These are phyloP conservation scores for Candida caryicola DNA, from an alignment of 805 yeast genomes.

Conservation along the genomic window DNA sequence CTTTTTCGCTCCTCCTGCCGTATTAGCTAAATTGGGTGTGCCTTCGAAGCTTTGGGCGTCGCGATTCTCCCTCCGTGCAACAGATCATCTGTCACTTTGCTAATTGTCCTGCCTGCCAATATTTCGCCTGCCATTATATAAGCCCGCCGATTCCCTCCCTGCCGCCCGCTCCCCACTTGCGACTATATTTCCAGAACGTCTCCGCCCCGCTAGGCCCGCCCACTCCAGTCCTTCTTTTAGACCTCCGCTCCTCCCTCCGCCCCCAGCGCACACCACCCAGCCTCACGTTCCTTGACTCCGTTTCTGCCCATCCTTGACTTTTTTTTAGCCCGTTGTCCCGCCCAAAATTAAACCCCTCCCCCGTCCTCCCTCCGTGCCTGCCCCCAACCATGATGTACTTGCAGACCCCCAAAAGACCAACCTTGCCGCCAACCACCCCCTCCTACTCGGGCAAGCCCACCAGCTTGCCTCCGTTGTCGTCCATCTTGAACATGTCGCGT, in stretches of 20 bases:
- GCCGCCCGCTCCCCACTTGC: too few relatives aligned
- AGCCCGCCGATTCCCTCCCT: too few relatives aligned
- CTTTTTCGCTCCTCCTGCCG: background rate
- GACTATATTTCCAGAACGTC: too few relatives aligned
- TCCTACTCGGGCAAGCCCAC: constrained; percentile 19
- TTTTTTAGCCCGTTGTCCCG: background rate
- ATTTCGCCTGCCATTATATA: too few relatives aligned
- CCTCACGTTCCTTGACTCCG: background rate
- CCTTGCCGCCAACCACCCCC: constrained; percentile 21
- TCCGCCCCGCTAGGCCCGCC: background rate
- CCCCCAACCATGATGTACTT: constrained; percentile 18
- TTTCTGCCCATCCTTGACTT: too few relatives aligned
- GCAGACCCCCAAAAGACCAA: constrained; percentile 37
- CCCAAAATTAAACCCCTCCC: background rate
- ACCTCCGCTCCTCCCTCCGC: background rate
- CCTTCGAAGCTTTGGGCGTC: background rate
- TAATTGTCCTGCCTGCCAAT: too few relatives aligned
- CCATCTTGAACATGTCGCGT: constrained; percentile 21
- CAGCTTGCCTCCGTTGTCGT: constrained; percentile 40
- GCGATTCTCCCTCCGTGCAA: background rate
- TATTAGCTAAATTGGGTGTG: background rate
- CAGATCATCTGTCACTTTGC: background rate
- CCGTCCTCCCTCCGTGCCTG: constrained; percentile 1
- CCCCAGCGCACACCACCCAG: background rate
- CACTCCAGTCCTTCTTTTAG: background rate